These are phyloP conservation scores for Penicillium sp. DNA, from an alignment of 2,329 filamentous ascomycete genomes.

Conservation along the genomic window DNA sequence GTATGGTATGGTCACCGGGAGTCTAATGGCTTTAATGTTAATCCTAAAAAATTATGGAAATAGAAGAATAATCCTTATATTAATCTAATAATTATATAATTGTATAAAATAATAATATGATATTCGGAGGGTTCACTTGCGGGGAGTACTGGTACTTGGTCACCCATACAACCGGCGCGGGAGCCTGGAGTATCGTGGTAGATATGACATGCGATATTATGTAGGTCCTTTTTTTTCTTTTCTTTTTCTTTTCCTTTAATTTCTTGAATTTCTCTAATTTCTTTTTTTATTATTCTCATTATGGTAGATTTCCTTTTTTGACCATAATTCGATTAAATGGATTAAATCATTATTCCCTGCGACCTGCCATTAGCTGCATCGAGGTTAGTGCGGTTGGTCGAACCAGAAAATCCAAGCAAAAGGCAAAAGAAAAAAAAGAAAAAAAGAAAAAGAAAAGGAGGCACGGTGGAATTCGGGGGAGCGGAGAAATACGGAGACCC, in stretches of 20 bases:
- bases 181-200: conserved; percentile 7
- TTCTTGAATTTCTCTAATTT: neutral
- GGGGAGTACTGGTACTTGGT: conserved; percentile 7
- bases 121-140: conserved; percentile 14
- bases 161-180: neutral
- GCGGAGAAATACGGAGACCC: conserved; percentile 24
- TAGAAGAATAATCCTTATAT: too few species aligned
- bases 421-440: neutral
- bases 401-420: conserved; percentile 5
- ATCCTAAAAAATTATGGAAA: conserved; percentile 1
- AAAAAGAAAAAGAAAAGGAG: conserved; percentile 3
- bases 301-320: neutral
- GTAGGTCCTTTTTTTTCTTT: neutral
- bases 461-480: conserved; percentile 8
- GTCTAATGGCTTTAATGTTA: conserved; percentile 19
- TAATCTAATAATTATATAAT: too few species aligned
- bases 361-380: neutral
- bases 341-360: neutral
- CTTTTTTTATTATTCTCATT: neutral
- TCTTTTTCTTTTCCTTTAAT: neutral
- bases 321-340: neutral
- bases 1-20: conserved; percentile 12
- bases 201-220: conserved; percentile 14
- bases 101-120: neutral
- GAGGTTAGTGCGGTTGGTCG: neutral